These are phyloP conservation scores for Mycena chlorophos DNA, from an alignment of 768 basidiomycete genomes.

Conservation along the genomic window DNA sequence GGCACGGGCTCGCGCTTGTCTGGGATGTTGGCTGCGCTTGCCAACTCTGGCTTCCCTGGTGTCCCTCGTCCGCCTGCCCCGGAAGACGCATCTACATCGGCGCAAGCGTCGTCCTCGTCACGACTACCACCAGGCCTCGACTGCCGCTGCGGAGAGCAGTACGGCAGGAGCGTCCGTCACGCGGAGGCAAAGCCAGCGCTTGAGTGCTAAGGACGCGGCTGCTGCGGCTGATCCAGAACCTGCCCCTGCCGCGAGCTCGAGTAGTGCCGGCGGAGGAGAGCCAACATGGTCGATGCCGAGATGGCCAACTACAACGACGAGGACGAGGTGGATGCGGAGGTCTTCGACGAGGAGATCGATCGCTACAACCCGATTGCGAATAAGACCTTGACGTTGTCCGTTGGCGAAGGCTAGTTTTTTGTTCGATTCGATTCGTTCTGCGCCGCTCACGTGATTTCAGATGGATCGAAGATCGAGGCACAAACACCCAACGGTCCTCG, in stretches of 20 bases:
- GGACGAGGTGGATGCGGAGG: slow-evolving; percentile 81
- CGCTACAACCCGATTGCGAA: slow-evolving; percentile 69
- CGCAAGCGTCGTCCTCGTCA: too few species aligned
- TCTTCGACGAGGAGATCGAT: slow-evolving; percentile 87
- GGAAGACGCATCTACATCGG: slow-evolving; percentile 23
- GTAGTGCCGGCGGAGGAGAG: slow-evolving; percentile 34
- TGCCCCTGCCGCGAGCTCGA: slow-evolving; percentile 23
- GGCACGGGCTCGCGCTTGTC: slow-evolving; percentile 68
- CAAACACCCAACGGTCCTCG: slow-evolving; percentile 97
- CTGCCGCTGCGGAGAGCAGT: slow-evolving; percentile 30
- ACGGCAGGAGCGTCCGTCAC: slow-evolving; percentile 43
- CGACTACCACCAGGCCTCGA: slow-evolving; percentile 31
- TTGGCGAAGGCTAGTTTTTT: slow-evolving; percentile 65
- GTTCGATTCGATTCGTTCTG: neutral
- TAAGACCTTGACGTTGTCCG: slow-evolving; percentile 82
- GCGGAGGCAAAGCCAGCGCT: slow-evolving; percentile 79
- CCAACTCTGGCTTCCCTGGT: slow-evolving; percentile 69
- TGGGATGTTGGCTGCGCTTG: slow-evolving; percentile 88
- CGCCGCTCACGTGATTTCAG: slow-evolving; percentile 41
- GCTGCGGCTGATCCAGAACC: slow-evolving; percentile 28
- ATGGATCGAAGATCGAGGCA: slow-evolving; percentile 92
- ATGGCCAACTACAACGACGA: slow-evolving; percentile 82
- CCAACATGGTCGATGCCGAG: slow-evolving; percentile 66
- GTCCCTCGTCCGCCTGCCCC: slow-evolving; percentile 38
- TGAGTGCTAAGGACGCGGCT: slow-evolving; percentile 67